phyloP scores from a whole-genome alignment of 768 basidiomycete genomes.

The Tulasnella sp. region DNA sequence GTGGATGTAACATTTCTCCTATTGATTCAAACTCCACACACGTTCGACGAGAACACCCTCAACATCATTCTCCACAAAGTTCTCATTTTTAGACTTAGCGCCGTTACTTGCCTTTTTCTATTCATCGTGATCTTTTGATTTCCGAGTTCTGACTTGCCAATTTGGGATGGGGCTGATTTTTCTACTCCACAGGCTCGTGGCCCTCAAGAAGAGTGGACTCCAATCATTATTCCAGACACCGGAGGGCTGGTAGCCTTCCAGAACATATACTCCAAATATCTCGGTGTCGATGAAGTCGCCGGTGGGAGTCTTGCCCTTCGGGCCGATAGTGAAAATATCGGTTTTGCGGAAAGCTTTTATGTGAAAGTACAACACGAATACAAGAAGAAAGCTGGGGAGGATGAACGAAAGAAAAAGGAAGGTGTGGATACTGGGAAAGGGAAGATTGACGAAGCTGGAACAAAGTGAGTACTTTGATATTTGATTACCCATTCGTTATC shows the following conservation, averaged over 20 bases:
- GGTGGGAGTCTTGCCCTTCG: slow-evolving; percentile 66
- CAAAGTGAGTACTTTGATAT: slow-evolving; percentile 60
- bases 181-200: slow-evolving; percentile 77
- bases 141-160: too few relatives aligned
- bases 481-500: background rate
- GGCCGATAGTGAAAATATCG: slow-evolving; percentile 75
- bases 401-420: slow-evolving; percentile 52
- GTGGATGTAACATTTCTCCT: too few relatives aligned
- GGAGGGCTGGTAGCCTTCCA: slow-evolving; percentile 72
- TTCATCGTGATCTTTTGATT: too few relatives aligned
- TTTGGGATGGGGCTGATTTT: too few relatives aligned
- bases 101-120: too few relatives aligned
- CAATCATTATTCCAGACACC: slow-evolving; percentile 57
- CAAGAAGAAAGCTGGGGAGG: slow-evolving; percentile 63
- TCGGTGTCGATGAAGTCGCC: slow-evolving; percentile 73
- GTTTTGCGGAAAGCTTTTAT: slow-evolving; percentile 77
- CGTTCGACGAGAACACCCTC: too few relatives aligned
- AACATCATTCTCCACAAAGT: too few relatives aligned
- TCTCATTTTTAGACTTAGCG: too few relatives aligned
- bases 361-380: slow-evolving; percentile 84
- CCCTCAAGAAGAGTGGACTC: slow-evolving; percentile 89
- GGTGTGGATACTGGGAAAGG: slow-evolving; percentile 33
- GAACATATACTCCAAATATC: slow-evolving; percentile 81
- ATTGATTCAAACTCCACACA: too few relatives aligned
- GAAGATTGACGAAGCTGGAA: slow-evolving; percentile 54